Conservation (phyloP, 2,329 filamentous ascomycete genomes). For the Blastomyces silverae region DNA sequence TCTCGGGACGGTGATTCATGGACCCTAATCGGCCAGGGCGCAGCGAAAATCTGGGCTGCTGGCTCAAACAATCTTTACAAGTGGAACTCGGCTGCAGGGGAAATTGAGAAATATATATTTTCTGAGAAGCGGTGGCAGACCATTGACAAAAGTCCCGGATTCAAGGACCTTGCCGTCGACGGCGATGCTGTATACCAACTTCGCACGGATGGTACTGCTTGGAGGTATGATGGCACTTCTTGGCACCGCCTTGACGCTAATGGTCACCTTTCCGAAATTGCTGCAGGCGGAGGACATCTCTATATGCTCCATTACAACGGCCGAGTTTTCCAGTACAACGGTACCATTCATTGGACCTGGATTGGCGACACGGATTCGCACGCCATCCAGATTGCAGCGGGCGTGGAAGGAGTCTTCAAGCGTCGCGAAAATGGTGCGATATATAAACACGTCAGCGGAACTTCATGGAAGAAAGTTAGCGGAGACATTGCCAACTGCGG, state of each 20-base stretch:
- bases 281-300: not conserved
- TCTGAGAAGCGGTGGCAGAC: not conserved
- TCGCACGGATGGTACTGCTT: not conserved
- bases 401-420: not conserved
- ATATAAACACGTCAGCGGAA: not conserved
- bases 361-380: not conserved
- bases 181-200: not conserved
- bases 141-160: not conserved
- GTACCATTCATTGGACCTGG: not conserved
- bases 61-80: not conserved
- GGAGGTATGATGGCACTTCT: not conserved
- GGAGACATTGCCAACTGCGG: not conserved
- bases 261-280: not conserved
- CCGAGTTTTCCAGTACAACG: not conserved
- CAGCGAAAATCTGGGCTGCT: not conserved
- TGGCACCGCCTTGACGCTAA: not conserved
- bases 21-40: not conserved
- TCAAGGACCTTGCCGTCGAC: constrained; percentile 2
- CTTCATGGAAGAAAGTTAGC: not conserved
- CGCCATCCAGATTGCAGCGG: not conserved
- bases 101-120: constrained; percentile 1
- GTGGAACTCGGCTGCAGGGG: not conserved
- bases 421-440: not conserved
- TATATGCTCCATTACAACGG: not conserved
- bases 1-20: not conserved